Evolutionary conservation across 2,329 filamentous ascomycete genomes (phyloP), one percentile per base, ranked within the genome.

Genomic region (Lachnellula occidentalis): DNA sequence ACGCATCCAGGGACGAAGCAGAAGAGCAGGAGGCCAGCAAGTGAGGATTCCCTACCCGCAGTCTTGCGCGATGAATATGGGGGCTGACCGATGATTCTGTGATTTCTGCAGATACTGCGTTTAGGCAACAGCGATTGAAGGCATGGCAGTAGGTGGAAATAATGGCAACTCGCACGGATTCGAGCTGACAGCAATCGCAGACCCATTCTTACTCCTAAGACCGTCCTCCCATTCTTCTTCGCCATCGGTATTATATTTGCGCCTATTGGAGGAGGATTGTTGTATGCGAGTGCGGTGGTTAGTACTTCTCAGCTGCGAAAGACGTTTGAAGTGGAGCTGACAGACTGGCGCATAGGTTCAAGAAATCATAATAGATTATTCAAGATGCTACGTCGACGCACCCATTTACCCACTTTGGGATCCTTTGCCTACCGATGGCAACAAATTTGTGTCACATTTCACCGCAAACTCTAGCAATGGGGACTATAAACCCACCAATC

Each of bases 141-240:
- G 94, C 94, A 76, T 99, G 94, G 94, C 94, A 99, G 87, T 95
- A 78, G 74, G 90, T 63, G 50, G 54, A 52, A 52, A 34, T 52
- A 51, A 53, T 48, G 37, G 31, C 53, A 21, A 53, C 48, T 42
- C 36, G 48, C 49, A 50, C 41, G 36, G 31, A 48, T 36, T 36
- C 27, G 27, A 57, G 59, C 58, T 69, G 56, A 66, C 58, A 56
- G 27, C 12, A 24, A 58, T 31, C 48, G 59, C 71, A 94, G 90
- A 75, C 92, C 92, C 37, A 96, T 97, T 68, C 78, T 96, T 50
- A 97, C 92, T 3, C 92, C 92, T 2, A 96, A 96, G 76, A 96
- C 91, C 45, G 90, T 95, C 36, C 77, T 95, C 34, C 91, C 91
- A 58, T 81, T 96, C 57, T 96, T 96, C 77, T 96, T 96, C 71